These are phyloP conservation scores for Blastocystis sp. DNA, from an alignment of 352 stramenopile species.

Conservation along the genomic window DNA sequence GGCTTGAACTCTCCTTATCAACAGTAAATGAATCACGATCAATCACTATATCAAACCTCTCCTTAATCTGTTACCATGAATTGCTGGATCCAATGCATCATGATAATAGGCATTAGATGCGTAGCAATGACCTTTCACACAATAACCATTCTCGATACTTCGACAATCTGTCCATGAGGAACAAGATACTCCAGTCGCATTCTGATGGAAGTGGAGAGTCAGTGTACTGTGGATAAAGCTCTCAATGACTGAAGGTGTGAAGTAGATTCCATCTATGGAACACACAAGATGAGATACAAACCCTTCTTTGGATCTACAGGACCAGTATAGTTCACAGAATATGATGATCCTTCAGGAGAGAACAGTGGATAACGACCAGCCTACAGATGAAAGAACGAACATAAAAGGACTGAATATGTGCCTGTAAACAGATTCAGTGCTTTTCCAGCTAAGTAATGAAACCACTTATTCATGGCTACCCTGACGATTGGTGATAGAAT, in stretches of 20 bases:
- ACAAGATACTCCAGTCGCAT: background rate
- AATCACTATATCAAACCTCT: background rate
- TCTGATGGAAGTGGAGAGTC: background rate
- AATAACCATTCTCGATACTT: slow-evolving; percentile 22
- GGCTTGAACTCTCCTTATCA: slow-evolving; percentile 9
- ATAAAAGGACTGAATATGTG: background rate
- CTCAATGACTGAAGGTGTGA: slow-evolving; percentile 30
- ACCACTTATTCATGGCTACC: background rate
- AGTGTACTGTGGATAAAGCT: slow-evolving; percentile 26
- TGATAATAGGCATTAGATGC: slow-evolving; percentile 46
- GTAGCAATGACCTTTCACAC: slow-evolving; percentile 6
- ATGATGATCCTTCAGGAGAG: background rate
- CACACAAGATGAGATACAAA: background rate
- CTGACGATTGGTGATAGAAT: background rate
- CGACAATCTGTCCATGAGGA: background rate
- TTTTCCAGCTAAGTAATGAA: background rate
- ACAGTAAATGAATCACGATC: background rate
- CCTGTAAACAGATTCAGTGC: background rate
- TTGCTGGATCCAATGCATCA: slow-evolving; percentile 46
- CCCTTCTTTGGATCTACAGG: background rate
- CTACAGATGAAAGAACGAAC: background rate
- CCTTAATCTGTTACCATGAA: background rate
- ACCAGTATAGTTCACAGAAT: slow-evolving; percentile 49
- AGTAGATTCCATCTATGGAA: slow-evolving; percentile 5
- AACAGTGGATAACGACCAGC: slow-evolving; percentile 23